Evolutionary conservation across 2,329 filamentous ascomycete species (phyloP), one percentile per base, ranked within the genome.

Genomic region (Cytospora chrysosperma): DNA sequence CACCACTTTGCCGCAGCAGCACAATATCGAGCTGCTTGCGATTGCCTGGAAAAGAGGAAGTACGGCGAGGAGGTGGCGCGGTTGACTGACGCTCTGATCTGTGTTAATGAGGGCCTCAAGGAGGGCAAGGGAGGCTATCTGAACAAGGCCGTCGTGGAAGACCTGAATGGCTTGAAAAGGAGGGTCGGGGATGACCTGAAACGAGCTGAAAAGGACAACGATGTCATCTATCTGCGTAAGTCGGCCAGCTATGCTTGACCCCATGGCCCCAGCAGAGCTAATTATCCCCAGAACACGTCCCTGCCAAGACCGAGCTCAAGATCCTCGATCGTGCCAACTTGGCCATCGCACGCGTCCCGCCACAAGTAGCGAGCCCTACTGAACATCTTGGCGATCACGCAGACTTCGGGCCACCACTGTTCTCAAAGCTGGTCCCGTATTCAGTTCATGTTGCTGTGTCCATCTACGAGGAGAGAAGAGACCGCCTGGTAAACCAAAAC

Each of bases 1-100:
- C 91, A 97, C 72, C 95, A 98, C 75, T 98, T 99, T 77, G 93
- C 94, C 1, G 94, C 92, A 0, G 95, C 95, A 0, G 95, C 95
- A 0, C 95, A 99, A 73, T 98, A 94, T 70, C 84, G 95, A 17
- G 92, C 94, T 28, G 92, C 95, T 0, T 89, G 92, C 67, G 93
- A 97, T 72, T 95, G 92, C 69, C 75, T 99, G 17, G 95, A 98
- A 77, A 98, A 96, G 82, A 83, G 90, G 56, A 96, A 89, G 72
- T 99, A 97, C 69, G 95, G 95, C 55, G 95, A 99, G 73, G 95
- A 99, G 78, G 89, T 99, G 24, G 92, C 95, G 1, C 84, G 95
- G 12, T 75, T 99, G 58, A 84, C 85, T 52, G 94, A 98, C 71
- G 92, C 92, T 61, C 82, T 97, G 62, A 81, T 82, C 0, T 97